A percentile compares a stretch with the other conserved stretches of the same genome.
Evolutionary conservation across 2,329 filamentous ascomycete species (phyloP).

Genomic region (Phaeosphaeria sp.): DNA sequence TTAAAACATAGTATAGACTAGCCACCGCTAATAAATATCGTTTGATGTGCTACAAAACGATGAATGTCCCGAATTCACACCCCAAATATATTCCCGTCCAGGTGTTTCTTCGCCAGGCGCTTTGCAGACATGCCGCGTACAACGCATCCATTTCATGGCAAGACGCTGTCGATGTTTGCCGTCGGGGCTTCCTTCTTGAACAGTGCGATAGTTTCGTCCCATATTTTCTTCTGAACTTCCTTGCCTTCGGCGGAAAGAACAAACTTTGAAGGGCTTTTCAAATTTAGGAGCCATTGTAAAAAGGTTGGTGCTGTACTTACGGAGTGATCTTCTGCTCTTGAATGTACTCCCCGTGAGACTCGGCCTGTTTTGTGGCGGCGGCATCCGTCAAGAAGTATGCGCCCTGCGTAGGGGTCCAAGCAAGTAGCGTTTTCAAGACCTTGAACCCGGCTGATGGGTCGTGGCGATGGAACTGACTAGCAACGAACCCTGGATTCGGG

Average conservation of each 20-base stretch:
- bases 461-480: conserved; percentile 19
- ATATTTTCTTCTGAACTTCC: conserved; percentile 29
- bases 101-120: too few species aligned
- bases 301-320: conserved; percentile 9
- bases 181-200: too few species aligned
- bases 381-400: conserved; percentile 14
- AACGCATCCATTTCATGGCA: too few species aligned
- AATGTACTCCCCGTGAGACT: conserved; percentile 23
- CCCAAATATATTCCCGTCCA: too few species aligned
- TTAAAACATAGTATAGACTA: too few species aligned
- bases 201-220: too few species aligned
- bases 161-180: too few species aligned
- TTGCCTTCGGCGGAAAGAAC: conserved; percentile 40
- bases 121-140: too few species aligned
- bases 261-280: conserved; percentile 16
- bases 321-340: conserved; percentile 18
- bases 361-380: conserved; percentile 13
- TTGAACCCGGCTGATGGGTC: conserved; percentile 11
- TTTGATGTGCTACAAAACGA: too few species aligned
- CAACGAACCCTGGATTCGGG: conserved; percentile 27
- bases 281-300: not conserved
- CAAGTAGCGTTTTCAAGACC: conserved; percentile 16
- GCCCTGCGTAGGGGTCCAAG: conserved; percentile 19
- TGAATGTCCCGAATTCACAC: too few species aligned
- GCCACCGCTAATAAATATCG: too few species aligned